Base-by-base conservation (phyloP, 2,329 filamentous ascomycete genomes). In the Phoma sp. region DNA sequence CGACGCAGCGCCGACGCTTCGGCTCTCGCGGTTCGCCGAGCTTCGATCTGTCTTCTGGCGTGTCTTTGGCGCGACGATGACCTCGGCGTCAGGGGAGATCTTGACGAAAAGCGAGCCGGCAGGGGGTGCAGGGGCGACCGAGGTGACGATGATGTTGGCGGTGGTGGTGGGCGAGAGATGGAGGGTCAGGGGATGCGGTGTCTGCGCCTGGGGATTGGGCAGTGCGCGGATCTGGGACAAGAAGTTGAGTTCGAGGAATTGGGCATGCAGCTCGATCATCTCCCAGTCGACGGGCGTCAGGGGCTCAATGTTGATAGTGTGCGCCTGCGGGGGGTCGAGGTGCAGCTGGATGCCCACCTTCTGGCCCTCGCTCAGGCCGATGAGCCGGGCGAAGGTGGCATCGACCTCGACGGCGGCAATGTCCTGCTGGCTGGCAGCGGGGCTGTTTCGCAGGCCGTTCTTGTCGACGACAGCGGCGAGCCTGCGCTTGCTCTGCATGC, bases 251-350 rank as follows among this genome's bases (percentile, higher is more conserved):
- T 99, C 95, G 43, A 99, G 81, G 70, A 98, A 99, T 14, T 89
- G 95, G 5, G 95, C 95, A 78, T 99, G 95, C 2, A 99, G 81
- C 76, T 99, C 95, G 66, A 99, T 98, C 67, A 98, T 96, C 77
- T 99, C 95, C 95, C 95, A 99, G 73, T 99, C 95, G 53, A 96
- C 92, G 1, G 93, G 87, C 0, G 95, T 98, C 67, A 98, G 78
- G 28, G 95, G 95, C 74, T 99, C 96, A 65, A 99, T 98, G 72
- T 97, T 92, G 75, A 99, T 89, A 1, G 93, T 98, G 74, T 97
- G 92, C 42, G 92, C 92, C 60, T 95, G 79, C 2, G 93, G 92
- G 42, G 93, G 93, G 72, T 99, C 92, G 59, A 97, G 78, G 74
- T 99, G 95, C 60, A 99, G 82, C 29, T 80, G 74, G 42, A 89